A percentile compares a stretch with the other conserved stretches of the same genome.
Evolutionary conservation across 345 rosid genomes (phyloP).

Genomic region (Eucalyptus sp.): DNA sequence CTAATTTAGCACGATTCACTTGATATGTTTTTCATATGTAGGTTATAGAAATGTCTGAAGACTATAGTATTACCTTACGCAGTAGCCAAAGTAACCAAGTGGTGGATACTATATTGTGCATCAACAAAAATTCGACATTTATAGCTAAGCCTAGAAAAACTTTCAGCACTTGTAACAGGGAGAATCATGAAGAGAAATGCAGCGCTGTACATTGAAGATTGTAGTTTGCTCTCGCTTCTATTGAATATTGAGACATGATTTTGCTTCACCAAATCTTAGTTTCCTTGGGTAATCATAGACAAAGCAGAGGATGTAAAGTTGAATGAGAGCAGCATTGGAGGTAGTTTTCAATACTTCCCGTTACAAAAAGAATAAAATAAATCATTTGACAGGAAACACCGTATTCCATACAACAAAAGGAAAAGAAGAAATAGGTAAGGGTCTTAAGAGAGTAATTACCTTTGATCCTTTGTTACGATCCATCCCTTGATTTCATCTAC

Average conservation of each 20-base stretch:
- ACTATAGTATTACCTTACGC: not conserved
- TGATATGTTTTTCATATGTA: not conserved
- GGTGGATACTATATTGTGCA: not conserved
- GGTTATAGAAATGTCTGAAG: not conserved
- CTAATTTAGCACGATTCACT: accelerated
- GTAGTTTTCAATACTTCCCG: too few species aligned
- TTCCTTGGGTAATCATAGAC: too few species aligned
- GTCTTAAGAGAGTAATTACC: not conserved
- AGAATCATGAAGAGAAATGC: not conserved
- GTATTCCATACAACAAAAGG: accelerated
- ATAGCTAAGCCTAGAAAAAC: not conserved
- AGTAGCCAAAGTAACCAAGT: not conserved
- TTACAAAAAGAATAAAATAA: not conserved
- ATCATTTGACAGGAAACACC: not conserved
- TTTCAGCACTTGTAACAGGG: not conserved
- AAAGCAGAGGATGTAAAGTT: too few species aligned
- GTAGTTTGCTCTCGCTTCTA: not conserved
- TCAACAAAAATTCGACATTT: not conserved
- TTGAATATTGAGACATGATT: not conserved
- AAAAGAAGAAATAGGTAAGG: not conserved
- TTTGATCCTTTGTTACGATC: accelerated
- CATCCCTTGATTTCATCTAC: not conserved
- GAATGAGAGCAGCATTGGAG: not conserved
- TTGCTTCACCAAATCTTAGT: too few species aligned
- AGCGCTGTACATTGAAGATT: not conserved